Evolutionary conservation across 176 grass and related monocot genomes (phyloP).

Genomic region (Poa pratensis): DNA sequence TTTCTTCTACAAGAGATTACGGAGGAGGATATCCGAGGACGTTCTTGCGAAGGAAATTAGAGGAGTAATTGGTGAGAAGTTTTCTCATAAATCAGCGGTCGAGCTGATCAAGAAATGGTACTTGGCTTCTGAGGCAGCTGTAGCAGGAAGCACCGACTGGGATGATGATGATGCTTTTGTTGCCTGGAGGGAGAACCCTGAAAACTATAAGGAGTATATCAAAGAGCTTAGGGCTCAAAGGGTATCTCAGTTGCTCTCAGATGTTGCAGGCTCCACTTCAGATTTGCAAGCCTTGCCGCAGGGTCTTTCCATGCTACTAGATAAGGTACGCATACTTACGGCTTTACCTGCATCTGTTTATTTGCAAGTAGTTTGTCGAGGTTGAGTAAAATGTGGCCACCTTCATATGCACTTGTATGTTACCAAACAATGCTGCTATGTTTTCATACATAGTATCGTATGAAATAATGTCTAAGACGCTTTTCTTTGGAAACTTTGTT

Average conservation of each 20-base stretch:
- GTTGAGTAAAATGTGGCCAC: background rate
- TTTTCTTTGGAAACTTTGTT: slow-evolving; percentile 44
- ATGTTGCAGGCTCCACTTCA: slow-evolving; percentile 55
- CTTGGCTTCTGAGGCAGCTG: slow-evolving; percentile 33
- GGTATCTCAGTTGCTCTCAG: slow-evolving; percentile 56
- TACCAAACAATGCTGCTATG: background rate
- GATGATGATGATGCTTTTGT: slow-evolving; percentile 93
- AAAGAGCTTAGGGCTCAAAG: slow-evolving; percentile 78
- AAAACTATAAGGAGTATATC: slow-evolving; percentile 70
- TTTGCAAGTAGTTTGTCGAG: background rate
- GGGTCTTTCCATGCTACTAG: slow-evolving; percentile 81
- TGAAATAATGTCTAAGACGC: background rate
- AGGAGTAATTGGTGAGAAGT: slow-evolving; percentile 61
- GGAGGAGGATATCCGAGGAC: slow-evolving; percentile 73
- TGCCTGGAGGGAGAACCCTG: slow-evolving; percentile 79
- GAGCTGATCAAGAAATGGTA: slow-evolving; percentile 90
- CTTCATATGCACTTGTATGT: background rate
- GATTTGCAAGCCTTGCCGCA: slow-evolving; percentile 69
- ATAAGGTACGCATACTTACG: slow-evolving; percentile 62
- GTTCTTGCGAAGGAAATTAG: slow-evolving; percentile 74
- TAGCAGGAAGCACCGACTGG: slow-evolving; percentile 52
- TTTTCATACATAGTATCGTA: background rate
- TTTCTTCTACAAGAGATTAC: slow-evolving; percentile 93
- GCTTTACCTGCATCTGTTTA: slow-evolving; percentile 18
- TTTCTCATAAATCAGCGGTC: slow-evolving; percentile 55